Conservation (phyloP, 2,329 filamentous ascomycete genomes). For the Hypomyces rosellus region DNA sequence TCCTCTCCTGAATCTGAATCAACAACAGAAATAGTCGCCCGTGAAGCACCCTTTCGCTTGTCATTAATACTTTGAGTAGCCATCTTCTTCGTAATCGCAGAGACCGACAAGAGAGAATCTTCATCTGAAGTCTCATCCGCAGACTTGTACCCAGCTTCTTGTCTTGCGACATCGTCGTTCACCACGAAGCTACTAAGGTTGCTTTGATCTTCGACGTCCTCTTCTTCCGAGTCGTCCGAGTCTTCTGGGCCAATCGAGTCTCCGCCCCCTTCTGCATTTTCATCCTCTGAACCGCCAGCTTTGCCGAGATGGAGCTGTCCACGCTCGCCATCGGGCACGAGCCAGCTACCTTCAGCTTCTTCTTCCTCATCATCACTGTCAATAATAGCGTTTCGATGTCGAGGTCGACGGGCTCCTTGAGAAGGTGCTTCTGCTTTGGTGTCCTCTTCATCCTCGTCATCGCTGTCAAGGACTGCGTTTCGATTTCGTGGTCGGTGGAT, state of each 20-base stretch:
- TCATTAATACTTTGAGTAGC: constrained; percentile 31
- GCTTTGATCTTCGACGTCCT: constrained; percentile 47
- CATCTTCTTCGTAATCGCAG: constrained; percentile 32
- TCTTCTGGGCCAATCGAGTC: constrained; percentile 71
- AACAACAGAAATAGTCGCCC: constrained; percentile 8
- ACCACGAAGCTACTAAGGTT: constrained; percentile 51
- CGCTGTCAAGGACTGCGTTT: constrained; percentile 58
- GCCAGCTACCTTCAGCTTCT: constrained; percentile 70
- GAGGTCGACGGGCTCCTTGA: constrained; percentile 28
- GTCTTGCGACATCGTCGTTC: constrained; percentile 39
- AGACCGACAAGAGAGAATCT: constrained; percentile 29
- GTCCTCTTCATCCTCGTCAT: constrained; percentile 46
- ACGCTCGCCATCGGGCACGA: constrained; percentile 64
- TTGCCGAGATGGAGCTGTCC: constrained; percentile 58
- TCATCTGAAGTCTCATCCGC: constrained; percentile 19
- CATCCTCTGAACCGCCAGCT: constrained; percentile 79
- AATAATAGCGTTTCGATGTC: constrained; percentile 51
- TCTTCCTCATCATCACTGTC: constrained; percentile 59
- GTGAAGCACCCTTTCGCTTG: constrained; percentile 1
- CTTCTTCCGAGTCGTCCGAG: constrained; percentile 51
- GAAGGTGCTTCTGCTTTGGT: constrained; percentile 30
- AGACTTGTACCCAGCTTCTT: constrained; percentile 24
- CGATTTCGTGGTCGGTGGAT: constrained; percentile 40
- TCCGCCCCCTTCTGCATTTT: constrained; percentile 80
- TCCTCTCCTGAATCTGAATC: constrained; percentile 31